phyloP scores from a whole-genome alignment of 495 filamentous ascomycete species.

The Aspergillus biplanus region DNA sequence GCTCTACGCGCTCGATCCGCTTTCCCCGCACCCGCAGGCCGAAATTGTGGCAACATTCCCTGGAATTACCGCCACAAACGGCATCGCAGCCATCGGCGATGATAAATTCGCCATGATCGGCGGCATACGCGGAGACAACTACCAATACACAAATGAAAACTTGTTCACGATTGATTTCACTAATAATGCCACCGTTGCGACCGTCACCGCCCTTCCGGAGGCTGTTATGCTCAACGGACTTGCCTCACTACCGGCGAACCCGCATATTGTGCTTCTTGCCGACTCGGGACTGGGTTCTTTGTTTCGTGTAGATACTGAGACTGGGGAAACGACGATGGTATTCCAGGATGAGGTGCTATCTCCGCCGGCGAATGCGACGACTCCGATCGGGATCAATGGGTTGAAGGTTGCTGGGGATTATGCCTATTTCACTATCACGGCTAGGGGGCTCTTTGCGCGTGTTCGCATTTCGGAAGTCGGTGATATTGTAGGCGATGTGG shows the following conservation, averaged over 20 bases:
- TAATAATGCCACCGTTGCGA: slow-evolving; percentile 22
- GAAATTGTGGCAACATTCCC: slow-evolving; percentile 44
- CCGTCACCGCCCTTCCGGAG: slow-evolving; percentile 35
- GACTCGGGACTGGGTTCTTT: slow-evolving; percentile 46
- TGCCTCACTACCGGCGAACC: slow-evolving; percentile 26
- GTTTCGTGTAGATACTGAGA: slow-evolving; percentile 43
- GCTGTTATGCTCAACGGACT: slow-evolving; percentile 47
- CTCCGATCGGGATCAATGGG: slow-evolving; percentile 48
- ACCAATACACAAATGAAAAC: slow-evolving; percentile 32
- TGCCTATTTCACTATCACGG: slow-evolving; percentile 50
- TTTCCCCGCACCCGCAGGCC: slow-evolving; percentile 26
- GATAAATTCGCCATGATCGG: slow-evolving; percentile 46
- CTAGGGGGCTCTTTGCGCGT: slow-evolving; percentile 36
- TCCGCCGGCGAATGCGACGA: slow-evolving; percentile 15
- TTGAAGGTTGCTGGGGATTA: slow-evolving; percentile 31
- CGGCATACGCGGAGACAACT: slow-evolving; percentile 34
- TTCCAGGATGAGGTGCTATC: slow-evolving; percentile 29
- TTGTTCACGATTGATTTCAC: slow-evolving; percentile 37
- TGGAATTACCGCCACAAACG: slow-evolving; percentile 35
- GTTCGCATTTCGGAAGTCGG: slow-evolving; percentile 33
- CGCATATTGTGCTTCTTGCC: slow-evolving; percentile 31
- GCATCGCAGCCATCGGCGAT: slow-evolving; percentile 41
- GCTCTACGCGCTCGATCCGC: slow-evolving; percentile 33
- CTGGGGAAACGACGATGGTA: slow-evolving; percentile 36
- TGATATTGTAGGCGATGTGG: slow-evolving; percentile 21